Evolutionary conservation across 1,139 yeast genomes (phyloP).

Genomic region (Yamadazyma mexicana): DNA sequence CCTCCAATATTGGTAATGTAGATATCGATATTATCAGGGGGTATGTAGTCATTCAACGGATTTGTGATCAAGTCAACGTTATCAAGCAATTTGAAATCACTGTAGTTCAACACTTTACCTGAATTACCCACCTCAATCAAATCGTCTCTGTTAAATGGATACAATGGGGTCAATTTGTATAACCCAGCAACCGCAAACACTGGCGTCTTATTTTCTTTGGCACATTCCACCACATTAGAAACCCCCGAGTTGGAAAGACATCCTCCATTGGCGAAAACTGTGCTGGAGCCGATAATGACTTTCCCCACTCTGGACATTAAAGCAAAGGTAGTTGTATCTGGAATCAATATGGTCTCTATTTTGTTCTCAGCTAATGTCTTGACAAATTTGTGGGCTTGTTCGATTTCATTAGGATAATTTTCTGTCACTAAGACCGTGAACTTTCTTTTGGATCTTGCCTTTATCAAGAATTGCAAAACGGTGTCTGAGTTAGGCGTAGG

Average conservation of each 20-base stretch:
- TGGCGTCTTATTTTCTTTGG: slow-evolving; percentile 91
- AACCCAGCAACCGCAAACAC: slow-evolving; percentile 95
- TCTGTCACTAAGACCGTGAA: slow-evolving; percentile 93
- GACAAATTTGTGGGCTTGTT: slow-evolving; percentile 76
- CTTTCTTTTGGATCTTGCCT: slow-evolving; percentile 86
- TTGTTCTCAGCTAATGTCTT: slow-evolving; percentile 78
- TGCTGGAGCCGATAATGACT: slow-evolving; percentile 86
- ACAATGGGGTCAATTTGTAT: slow-evolving; percentile 88
- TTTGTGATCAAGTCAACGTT: slow-evolving; percentile 79
- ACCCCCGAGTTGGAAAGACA: slow-evolving; percentile 89
- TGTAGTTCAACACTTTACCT: slow-evolving; percentile 74
- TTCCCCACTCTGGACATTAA: slow-evolving; percentile 98
- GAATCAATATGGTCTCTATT: slow-evolving; percentile 86
- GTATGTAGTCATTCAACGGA: slow-evolving; percentile 88
- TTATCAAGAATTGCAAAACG: slow-evolving; percentile 79
- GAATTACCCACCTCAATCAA: slow-evolving; percentile 93
- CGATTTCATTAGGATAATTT: slow-evolving; percentile 83
- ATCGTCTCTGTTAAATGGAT: slow-evolving; percentile 88
- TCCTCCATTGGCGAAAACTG: slow-evolving; percentile 96
- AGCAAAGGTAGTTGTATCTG: slow-evolving; percentile 91
- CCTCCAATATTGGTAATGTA: slow-evolving; percentile 96
- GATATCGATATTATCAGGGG: slow-evolving; percentile 93
- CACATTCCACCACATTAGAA: slow-evolving; percentile 92
- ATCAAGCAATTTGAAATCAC: slow-evolving; percentile 62
- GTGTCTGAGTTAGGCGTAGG: slow-evolving; percentile 94